phyloP scores from a whole-genome alignment of 768 basidiomycete genomes.

The Tylopilus vinaceipallidus region DNA sequence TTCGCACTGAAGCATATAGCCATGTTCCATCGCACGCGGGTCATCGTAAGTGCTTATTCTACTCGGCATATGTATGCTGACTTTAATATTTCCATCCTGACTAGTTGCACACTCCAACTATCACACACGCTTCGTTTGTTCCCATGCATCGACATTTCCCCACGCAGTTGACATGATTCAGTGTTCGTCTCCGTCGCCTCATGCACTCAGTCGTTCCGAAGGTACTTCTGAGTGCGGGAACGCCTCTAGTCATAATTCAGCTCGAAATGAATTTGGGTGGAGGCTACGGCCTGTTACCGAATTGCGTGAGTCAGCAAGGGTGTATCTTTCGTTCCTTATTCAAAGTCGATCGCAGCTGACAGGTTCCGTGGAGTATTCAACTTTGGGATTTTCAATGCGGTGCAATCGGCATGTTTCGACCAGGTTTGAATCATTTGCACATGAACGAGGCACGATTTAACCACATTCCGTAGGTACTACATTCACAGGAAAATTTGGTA shows the following conservation, averaged over 20 bases:
- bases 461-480: slow-evolving; percentile 45
- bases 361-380: slow-evolving; percentile 79
- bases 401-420: slow-evolving; percentile 83
- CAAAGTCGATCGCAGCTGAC: slow-evolving; percentile 56
- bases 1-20: background rate
- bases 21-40: background rate
- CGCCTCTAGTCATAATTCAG: slow-evolving; percentile 9
- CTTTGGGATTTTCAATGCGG: slow-evolving; percentile 87
- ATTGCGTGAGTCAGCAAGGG: slow-evolving; percentile 48
- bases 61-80: background rate
- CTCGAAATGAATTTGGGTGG: slow-evolving; percentile 44
- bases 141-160: background rate
- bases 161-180: background rate
- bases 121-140: background rate
- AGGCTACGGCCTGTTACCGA: slow-evolving; percentile 68
- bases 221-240: background rate
- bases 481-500: slow-evolving; percentile 66
- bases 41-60: slow-evolving; percentile 5
- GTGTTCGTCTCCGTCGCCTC: background rate
- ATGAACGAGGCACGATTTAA: background rate
- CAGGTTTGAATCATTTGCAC: slow-evolving; percentile 41
- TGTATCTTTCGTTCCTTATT: background rate
- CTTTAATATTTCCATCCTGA: background rate
- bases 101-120: slow-evolving; percentile 8
- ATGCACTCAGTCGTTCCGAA: too few relatives aligned